These are phyloP conservation scores for Schizophyllum commune DNA, from an alignment of 1,284 basidiomycete species.

Conservation along the genomic window DNA sequence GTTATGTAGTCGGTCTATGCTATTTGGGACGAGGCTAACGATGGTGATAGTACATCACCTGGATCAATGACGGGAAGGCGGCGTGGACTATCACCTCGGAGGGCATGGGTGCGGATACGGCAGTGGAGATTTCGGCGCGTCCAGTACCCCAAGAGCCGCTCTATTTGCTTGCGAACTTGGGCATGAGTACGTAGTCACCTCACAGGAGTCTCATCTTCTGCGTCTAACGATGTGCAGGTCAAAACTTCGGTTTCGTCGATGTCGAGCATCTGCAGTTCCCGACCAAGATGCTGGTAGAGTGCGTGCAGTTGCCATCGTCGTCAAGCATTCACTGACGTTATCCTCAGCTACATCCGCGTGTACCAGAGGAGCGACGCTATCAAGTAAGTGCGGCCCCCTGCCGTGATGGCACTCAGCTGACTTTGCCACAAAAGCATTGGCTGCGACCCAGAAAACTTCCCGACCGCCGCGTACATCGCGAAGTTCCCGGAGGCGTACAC, in stretches of 20 bases:
- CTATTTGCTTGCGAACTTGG: conserved; percentile 79
- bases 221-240: not conserved
- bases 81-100: conserved; percentile 69
- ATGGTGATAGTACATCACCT: conserved; percentile 65
- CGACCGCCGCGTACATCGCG: conserved; percentile 57
- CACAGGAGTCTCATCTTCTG: not conserved
- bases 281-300: conserved; percentile 60
- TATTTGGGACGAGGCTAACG: conserved; percentile 37
- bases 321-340: not conserved
- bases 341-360: conserved; percentile 71
- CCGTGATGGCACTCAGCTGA: not conserved
- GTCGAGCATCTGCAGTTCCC: conserved; percentile 59
- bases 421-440: conserved; percentile 32
- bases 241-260: conserved; percentile 36
- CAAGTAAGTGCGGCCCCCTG: conserved; percentile 25
- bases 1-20: not conserved
- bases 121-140: conserved; percentile 59
- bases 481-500: conserved; percentile 23
- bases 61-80: conserved; percentile 61
- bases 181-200: conserved; percentile 47
- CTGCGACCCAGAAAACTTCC: conserved; percentile 62
- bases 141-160: conserved; percentile 79
- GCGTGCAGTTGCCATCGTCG: not conserved
- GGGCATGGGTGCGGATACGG: conserved; percentile 59
- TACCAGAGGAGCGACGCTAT: conserved; percentile 64